phyloP scores from a whole-genome alignment of 768 basidiomycete genomes.

The Rhizopogon vesiculosus region DNA sequence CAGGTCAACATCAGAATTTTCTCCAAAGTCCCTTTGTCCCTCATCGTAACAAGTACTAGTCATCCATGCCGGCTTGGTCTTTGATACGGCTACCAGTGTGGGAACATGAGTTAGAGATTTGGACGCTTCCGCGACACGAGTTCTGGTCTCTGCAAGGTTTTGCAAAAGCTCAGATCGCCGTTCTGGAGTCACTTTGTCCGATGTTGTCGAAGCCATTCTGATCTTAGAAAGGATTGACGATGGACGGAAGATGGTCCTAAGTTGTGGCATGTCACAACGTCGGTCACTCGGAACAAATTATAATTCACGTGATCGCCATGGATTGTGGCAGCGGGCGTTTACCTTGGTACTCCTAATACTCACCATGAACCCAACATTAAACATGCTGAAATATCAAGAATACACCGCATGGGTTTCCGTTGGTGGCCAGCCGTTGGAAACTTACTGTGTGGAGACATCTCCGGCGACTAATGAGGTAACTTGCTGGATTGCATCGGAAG shows the following conservation, averaged over 20 bases:
- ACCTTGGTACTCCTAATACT: too few species aligned
- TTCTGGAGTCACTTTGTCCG: conserved; percentile 27
- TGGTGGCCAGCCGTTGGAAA: conserved; percentile 20
- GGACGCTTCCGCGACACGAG: conserved; percentile 37
- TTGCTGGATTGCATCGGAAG: conserved; percentile 26
- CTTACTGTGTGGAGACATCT: conserved; percentile 19
- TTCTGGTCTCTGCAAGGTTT: conserved; percentile 48
- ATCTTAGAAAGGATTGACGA: conserved; percentile 5
- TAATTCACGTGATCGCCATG: conserved; percentile 15
- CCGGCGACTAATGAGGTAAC: conserved; percentile 12
- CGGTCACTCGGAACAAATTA: not conserved
- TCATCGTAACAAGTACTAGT: conserved; percentile 76
- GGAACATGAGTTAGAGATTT: conserved; percentile 18
- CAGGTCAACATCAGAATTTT: conserved; percentile 95
- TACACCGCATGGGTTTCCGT: conserved; percentile 25
- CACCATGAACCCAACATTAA: not conserved
- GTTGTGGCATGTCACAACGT: not conserved
- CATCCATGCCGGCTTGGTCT: conserved; percentile 87
- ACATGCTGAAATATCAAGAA: conserved; percentile 17
- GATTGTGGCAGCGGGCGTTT: too few species aligned
- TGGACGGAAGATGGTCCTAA: not conserved
- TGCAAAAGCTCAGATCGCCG: conserved; percentile 49
- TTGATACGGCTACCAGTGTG: conserved; percentile 87
- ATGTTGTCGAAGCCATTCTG: conserved; percentile 14
- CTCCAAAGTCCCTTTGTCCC: conserved; percentile 90